These are phyloP conservation scores for Didymella pomorum DNA, from an alignment of 2,329 filamentous ascomycete genomes.

Conservation along the genomic window DNA sequence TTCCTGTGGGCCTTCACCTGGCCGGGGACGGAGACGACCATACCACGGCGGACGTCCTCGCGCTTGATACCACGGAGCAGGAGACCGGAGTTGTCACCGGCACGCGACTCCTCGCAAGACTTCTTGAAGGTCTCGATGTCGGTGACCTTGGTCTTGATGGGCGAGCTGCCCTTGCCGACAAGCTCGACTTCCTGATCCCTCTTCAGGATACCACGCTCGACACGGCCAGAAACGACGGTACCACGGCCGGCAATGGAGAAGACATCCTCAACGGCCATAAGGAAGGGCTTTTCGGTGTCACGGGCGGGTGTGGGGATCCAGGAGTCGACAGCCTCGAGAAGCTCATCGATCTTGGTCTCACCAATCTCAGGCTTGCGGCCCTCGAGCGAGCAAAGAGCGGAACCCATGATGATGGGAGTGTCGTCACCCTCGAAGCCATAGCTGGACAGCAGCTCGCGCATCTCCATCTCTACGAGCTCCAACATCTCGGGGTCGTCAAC, in stretches of 20 bases:
- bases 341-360: conserved; percentile 85
- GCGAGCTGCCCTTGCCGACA: conserved; percentile 79
- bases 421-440: conserved; percentile 99
- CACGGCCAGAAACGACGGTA: conserved; percentile 95
- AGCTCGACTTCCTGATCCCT: conserved; percentile 94
- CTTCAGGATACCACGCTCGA: conserved; percentile 94
- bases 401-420: conserved; percentile 96
- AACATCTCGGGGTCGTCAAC: conserved; percentile 99
- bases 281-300: conserved; percentile 96
- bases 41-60: conserved; percentile 92
- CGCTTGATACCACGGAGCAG: conserved; percentile 95
- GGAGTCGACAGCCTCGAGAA: conserved; percentile 85
- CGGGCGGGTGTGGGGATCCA: conserved; percentile 98
- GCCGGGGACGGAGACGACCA: conserved; percentile 89
- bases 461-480: conserved; percentile 99
- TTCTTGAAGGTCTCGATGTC: conserved; percentile 99
- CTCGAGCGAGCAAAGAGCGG: conserved; percentile 92
- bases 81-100: conserved; percentile 97
- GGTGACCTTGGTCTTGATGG: conserved; percentile 98
- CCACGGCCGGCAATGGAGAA: conserved; percentile 77
- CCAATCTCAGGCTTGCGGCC: conserved; percentile 88
- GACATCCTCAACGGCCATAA: conserved; percentile 90
- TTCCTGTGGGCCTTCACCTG: conserved; percentile 85
- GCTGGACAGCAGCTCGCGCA: conserved; percentile 91
- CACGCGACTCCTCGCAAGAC: conserved; percentile 94